Conservation (phyloP, 169 alveolate species). For the Plasmodium ovale region DNA sequence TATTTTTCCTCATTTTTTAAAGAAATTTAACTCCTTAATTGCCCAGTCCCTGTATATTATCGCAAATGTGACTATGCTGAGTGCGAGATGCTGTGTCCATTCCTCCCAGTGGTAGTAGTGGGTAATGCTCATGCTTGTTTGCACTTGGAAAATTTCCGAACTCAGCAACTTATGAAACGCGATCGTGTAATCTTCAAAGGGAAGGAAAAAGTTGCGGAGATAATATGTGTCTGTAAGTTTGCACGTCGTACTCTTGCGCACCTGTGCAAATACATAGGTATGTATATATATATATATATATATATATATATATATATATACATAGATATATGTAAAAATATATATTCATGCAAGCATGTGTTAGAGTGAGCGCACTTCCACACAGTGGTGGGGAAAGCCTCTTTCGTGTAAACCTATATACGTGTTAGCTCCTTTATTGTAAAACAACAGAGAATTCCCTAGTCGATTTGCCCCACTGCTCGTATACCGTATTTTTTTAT, state of each 20-base stretch:
- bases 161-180: slow-evolving; percentile 7
- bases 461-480: background rate
- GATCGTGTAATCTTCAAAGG: slow-evolving; percentile 37
- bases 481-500: slow-evolving; percentile 14
- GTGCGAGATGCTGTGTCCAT: slow-evolving; percentile 22
- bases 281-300: background rate
- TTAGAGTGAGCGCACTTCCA: no score
- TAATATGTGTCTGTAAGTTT: no score
- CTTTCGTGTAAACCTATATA: slow-evolving; percentile 8
- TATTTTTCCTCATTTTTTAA: background rate
- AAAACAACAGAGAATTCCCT: background rate
- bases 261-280: background rate
- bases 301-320: background rate
- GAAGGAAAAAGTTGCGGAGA: background rate
- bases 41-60: slow-evolving; percentile 1
- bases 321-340: background rate
- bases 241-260: no score
- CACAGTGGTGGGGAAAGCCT: background rate
- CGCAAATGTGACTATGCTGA: slow-evolving; percentile 1
- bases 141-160: slow-evolving; percentile 26
- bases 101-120: slow-evolving; percentile 29
- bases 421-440: slow-evolving; percentile 27
- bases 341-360: background rate
- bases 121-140: slow-evolving; percentile 18
- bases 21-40: slow-evolving; percentile 9